Conservation (phyloP, 1,139 yeast species). For the Debaryomyces udenii region DNA sequence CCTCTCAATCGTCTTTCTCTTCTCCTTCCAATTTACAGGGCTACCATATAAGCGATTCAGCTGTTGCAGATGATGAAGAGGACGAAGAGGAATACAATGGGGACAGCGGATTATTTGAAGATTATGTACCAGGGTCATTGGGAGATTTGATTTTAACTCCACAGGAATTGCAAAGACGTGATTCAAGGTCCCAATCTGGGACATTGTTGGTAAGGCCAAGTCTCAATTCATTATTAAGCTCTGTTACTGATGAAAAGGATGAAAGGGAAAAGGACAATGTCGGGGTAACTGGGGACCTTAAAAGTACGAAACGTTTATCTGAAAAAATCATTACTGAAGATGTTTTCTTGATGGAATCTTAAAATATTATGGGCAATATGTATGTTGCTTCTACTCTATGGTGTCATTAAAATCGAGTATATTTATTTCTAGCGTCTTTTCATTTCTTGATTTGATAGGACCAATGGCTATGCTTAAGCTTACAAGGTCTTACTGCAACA, state of each 20-base stretch:
- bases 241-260: constrained; percentile 11
- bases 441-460: not conserved
- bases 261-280: constrained; percentile 11
- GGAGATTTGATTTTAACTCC: constrained; percentile 75
- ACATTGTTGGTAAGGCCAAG: constrained; percentile 44
- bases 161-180: constrained; percentile 68
- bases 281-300: not conserved
- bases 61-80: constrained; percentile 45
- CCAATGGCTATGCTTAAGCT: too few relatives aligned
- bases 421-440: constrained; percentile 3
- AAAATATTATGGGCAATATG: too few relatives aligned
- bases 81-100: constrained; percentile 26
- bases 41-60: constrained; percentile 34
- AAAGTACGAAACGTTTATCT: not conserved
- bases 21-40: constrained; percentile 15
- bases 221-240: constrained; percentile 15
- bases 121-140: constrained; percentile 75
- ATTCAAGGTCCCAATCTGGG: constrained; percentile 58
- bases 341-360: constrained; percentile 41
- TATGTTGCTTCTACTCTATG: too few relatives aligned
- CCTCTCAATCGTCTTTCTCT: constrained; percentile 17
- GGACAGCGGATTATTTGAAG: constrained; percentile 57
- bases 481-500: too few relatives aligned
- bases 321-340: constrained; percentile 20
- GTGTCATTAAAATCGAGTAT: not conserved